Base-by-base conservation (phyloP, 805 yeast species). In the Debaryomyces castellii region DNA sequence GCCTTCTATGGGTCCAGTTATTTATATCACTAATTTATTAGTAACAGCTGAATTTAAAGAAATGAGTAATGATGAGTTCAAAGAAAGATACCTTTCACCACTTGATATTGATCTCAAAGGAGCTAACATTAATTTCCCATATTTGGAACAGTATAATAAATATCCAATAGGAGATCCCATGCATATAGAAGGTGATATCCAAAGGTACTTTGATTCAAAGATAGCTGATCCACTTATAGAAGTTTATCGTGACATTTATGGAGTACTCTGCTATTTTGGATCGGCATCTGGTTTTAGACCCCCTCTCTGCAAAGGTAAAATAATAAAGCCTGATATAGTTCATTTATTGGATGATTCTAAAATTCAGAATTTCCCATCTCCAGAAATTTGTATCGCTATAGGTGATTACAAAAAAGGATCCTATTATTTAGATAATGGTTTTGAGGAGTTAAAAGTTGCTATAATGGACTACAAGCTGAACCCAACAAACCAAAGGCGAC, bases 11-110 rank as follows among this genome's bases (percentile, higher is more conserved):
- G 21, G 27, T 10, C 25, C 24, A 11, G 27, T 22, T 38, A 32
- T 38, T 17, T 38, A 38, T 38, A 17, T 24, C 14, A 38, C 30
- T 14, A 18, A 24, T 11, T 30, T 32, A 38, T 38, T 38, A 32
- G 23, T 25, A 7, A 38, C n/a, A 5, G 41, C 41, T 3, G 41
- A 38, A 38, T 38, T 38, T 38, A 38, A 23, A 11, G 16, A 38
- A 32, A 38, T 38, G 21, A 38, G 41, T 38, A 11, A 14, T 38
- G 41, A 38, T 7, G 41, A 25, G 3, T 38, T 38, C 32, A 22
- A 22, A 24, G 30, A 21, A n/a, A 21, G 20, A 7, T 38, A n/a
- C 41, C 41, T 38, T 38, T 30, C 30, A 8, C 41, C 41, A n/a
- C 41, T 38, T 38, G 41, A 38, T 23, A 25, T 3, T 11, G 41